Evolutionary conservation across 306 rosid species (phyloP), one percentile per base, ranked within the genome.

Genomic region (Begonia masoniana): DNA sequence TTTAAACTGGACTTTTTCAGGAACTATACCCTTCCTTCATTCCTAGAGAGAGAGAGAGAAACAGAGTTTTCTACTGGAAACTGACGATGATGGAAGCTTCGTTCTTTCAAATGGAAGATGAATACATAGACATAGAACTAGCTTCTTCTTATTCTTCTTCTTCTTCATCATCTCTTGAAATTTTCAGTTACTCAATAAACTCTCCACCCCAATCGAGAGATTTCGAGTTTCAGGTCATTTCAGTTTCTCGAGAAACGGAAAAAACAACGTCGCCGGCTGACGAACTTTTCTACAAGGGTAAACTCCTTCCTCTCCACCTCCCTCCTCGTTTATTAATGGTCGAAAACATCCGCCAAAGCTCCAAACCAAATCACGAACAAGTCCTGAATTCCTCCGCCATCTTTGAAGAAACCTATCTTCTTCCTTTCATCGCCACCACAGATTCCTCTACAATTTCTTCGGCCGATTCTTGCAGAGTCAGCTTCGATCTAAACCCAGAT

Each of bases 231-330:
- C 94, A 86, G 62, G 83, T 91, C 91, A 71, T 71, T 41, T 69
- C 81, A 52, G 17, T 67, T 58, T 69, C 82, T 10, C 57, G 19
- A 17, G 70, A 52, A 58, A 73, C 56, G 61, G 74, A 70, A 10
- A 41, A 74, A 41, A 63, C 65, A 50, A 63, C 82, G 71, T 83
- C 81, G 4, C 93, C 94, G 9, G 99, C 99, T 19, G 96, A 91
- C 66, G 96, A 83, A 45, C 96, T 92, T 59, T 86, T 92, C 81
- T 92, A 92, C 74, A 79, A 77, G 15, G 99, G 99, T 5, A 83
- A 82, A 58, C 96, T 92, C 54, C 96, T 92, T 11, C 99, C 99
- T 54, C 99, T 92, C 68, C 96, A 92, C 41, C 92, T 77, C 62
- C 94, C 95, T 47, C 97, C 85, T 67, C 95, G 95, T 51, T 62